Conservation (phyloP, 441 rosid species). For the Pelargonium myrrhifolium region DNA sequence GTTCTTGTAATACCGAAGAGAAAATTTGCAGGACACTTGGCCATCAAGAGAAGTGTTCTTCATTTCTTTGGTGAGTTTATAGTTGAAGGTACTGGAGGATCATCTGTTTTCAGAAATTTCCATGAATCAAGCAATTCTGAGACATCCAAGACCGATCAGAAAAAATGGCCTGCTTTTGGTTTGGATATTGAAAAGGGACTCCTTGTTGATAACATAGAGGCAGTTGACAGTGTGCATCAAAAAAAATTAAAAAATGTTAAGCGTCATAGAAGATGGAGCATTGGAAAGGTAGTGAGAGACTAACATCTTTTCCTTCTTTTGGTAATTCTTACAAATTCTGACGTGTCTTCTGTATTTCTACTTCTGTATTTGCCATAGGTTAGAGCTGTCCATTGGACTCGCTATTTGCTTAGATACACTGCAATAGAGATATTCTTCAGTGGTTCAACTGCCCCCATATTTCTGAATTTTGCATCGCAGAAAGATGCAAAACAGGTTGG, state of each 20-base stretch:
- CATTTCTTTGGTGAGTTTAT: conserved; percentile 89
- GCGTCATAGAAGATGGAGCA: conserved; percentile 89
- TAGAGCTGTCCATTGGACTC: conserved; percentile 88
- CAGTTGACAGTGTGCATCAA: conserved; percentile 38
- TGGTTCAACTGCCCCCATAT: conserved; percentile 69
- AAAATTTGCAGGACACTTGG: conserved; percentile 85
- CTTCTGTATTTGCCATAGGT: conserved; percentile 43
- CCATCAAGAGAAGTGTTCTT: conserved; percentile 76
- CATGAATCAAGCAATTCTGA: conserved; percentile 45
- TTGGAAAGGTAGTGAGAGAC: conserved; percentile 57
- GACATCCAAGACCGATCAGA: conserved; percentile 50
- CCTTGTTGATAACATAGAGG: conserved; percentile 37
- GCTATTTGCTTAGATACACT: conserved; percentile 93
- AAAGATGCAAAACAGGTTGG: conserved; percentile 94
- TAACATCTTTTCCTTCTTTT: conserved; percentile 10
- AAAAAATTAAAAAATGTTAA: conserved; percentile 58
- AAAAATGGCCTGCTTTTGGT: conserved; percentile 51
- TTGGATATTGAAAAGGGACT: conserved; percentile 40
- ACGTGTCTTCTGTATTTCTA: conserved; percentile 13
- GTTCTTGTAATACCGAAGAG: conserved; percentile 90
- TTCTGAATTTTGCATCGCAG: conserved; percentile 70
- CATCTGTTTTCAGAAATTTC: conserved; percentile 75
- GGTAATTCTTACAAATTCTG: conserved; percentile 23
- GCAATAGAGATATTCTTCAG: conserved; percentile 82
- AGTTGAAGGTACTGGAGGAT: conserved; percentile 95